Evolutionary conservation across 140 eudicot genomes (phyloP).

Genomic region (Ambrosia hybrid): DNA sequence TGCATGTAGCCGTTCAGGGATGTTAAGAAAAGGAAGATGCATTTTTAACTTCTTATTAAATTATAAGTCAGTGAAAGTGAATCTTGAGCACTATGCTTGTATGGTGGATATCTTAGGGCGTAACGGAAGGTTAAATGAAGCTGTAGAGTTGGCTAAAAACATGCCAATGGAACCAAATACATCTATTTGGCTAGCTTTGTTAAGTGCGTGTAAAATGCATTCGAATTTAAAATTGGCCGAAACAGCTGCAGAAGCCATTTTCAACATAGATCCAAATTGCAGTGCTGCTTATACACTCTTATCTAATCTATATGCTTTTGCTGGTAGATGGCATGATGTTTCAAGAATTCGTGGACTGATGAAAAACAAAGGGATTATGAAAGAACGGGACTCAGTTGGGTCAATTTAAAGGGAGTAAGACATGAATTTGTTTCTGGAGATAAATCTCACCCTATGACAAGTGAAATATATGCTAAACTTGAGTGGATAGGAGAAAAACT

Average conservation of each 20-base stretch:
- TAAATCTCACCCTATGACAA: slow-evolving; percentile 42
- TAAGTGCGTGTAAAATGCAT: slow-evolving; percentile 65
- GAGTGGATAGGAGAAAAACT: slow-evolving; percentile 48
- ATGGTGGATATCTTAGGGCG: slow-evolving; percentile 86
- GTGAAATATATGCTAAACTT: slow-evolving; percentile 40
- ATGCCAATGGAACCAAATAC: slow-evolving; percentile 67
- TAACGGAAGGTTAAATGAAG: slow-evolving; percentile 60
- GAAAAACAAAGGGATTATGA: slow-evolving; percentile 49
- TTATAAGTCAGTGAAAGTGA: slow-evolving; percentile 28
- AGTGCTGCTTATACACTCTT: slow-evolving; percentile 62
- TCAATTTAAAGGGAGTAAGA: slow-evolving; percentile 38
- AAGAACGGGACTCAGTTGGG: slow-evolving; percentile 75
- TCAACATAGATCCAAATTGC: slow-evolving; percentile 57
- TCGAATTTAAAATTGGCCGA: slow-evolving; percentile 65
- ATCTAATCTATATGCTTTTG: slow-evolving; percentile 62
- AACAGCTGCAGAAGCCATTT: slow-evolving; percentile 47
- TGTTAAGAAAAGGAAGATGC: slow-evolving; percentile 58
- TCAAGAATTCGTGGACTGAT: slow-evolving; percentile 60
- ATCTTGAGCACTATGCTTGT: slow-evolving; percentile 80
- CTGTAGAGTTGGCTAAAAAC: slow-evolving; percentile 55
- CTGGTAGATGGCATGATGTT: slow-evolving; percentile 73
- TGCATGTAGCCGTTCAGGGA: slow-evolving; percentile 74
- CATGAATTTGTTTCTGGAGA: slow-evolving; percentile 51
- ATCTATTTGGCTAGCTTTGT: slow-evolving; percentile 61
- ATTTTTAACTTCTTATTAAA: slow-evolving; percentile 40